A percentile compares a stretch with the other conserved stretches of the same genome.
These are phyloP conservation scores for Erysimum cheiranthoides DNA, from an alignment of 345 rosid species.

Conservation along the genomic window DNA sequence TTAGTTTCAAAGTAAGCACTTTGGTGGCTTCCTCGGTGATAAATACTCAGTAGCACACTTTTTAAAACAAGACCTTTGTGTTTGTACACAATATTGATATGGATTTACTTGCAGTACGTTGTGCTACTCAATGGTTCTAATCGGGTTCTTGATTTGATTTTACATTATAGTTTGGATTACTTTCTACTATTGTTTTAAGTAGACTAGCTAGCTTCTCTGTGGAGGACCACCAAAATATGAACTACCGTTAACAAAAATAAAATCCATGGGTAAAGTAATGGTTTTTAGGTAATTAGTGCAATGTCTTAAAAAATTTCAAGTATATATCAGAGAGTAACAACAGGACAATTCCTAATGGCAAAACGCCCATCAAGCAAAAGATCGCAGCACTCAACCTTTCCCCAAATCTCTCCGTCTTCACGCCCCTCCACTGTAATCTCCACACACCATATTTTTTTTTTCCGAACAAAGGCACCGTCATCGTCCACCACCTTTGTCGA, in stretches of 20 bases:
- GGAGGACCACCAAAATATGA: too few species aligned
- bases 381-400: neutral
- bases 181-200: too few species aligned
- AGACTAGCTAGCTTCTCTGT: too few species aligned
- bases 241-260: neutral
- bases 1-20: conserved; percentile 63
- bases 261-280: neutral
- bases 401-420: neutral
- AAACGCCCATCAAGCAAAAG: neutral
- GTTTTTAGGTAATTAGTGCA: neutral
- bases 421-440: neutral
- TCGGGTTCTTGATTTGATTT: neutral
- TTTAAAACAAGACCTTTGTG: neutral
- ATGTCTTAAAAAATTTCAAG: neutral
- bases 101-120: conserved; percentile 14
- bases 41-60: neutral
- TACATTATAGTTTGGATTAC: too few species aligned
- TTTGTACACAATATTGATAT: conserved; percentile 24
- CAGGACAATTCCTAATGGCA: neutral
- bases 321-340: neutral
- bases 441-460: neutral
- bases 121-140: neutral
- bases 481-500: too few species aligned
- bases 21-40: conserved; percentile 57
- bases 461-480: neutral